Conservation (phyloP, 805 yeast species). For the Candida ulmi region DNA sequence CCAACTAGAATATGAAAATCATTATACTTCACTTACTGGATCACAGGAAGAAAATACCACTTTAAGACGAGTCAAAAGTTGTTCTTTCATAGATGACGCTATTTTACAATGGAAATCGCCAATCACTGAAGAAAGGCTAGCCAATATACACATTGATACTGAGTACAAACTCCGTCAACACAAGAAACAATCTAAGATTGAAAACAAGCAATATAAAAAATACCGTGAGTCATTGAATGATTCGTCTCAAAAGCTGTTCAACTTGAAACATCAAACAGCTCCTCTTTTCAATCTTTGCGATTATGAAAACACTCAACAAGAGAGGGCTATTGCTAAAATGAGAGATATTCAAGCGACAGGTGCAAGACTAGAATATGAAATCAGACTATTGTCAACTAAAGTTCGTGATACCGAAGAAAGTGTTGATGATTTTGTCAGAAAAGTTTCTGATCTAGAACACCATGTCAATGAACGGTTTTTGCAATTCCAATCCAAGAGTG, state of each 20-base stretch:
- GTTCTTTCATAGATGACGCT: constrained; percentile 26
- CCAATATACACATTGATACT: constrained; percentile 7
- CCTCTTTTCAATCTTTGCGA: constrained; percentile 18
- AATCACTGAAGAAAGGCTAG: constrained; percentile 9
- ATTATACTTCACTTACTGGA: constrained; percentile 8
- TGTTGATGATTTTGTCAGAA: constrained; percentile 36
- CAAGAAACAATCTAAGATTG: not conserved
- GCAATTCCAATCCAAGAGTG: not conserved
- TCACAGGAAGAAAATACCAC: not conserved
- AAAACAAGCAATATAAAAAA: not conserved
- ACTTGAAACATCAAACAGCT: constrained; percentile 10
- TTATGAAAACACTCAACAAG: constrained; percentile 18
- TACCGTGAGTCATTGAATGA: constrained; percentile 1
- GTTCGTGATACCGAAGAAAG: constrained; percentile 65
- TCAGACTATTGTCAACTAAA: constrained; percentile 50
- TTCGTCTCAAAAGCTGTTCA: constrained; percentile 1
- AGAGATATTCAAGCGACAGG: constrained; percentile 49
- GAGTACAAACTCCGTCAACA: constrained; percentile 1
- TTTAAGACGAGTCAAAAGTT: constrained; percentile 31
- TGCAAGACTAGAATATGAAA: constrained; percentile 61
- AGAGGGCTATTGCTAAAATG: constrained; percentile 33
- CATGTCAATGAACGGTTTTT: constrained; percentile 7
- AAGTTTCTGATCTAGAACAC: constrained; percentile 30
- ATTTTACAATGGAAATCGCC: constrained; percentile 8
- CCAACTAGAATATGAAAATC: constrained; percentile 23